phyloP scores from a whole-genome alignment of 345 rosid genomes.

The Psidium friedrichsthalianum region DNA sequence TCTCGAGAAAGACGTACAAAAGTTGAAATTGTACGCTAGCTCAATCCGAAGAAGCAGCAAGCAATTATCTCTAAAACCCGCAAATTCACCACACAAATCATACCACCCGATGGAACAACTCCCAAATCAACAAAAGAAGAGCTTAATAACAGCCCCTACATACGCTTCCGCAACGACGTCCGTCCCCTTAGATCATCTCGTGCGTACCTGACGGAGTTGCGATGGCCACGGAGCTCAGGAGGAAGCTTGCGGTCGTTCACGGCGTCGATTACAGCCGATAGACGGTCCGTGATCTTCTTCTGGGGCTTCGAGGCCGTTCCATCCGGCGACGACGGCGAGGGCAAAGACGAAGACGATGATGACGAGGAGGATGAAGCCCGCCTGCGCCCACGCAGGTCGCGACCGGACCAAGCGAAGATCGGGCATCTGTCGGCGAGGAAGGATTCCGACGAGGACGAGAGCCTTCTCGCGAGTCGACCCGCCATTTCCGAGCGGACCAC shows the following conservation, averaged over 20 bases:
- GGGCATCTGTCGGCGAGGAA: neutral
- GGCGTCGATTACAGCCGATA: slow-evolving; percentile 50
- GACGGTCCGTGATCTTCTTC: slow-evolving; percentile 46
- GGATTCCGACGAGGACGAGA: neutral
- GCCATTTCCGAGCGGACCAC: slow-evolving; percentile 12
- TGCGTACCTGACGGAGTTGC: slow-evolving; percentile 53
- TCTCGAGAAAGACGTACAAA: neutral
- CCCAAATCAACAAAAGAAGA: neutral
- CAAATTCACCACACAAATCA: neutral
- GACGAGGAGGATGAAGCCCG: too few relatives aligned
- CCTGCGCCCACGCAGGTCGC: too few relatives aligned
- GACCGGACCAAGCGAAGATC: neutral
- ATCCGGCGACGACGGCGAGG: slow-evolving; percentile 25
- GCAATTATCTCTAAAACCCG: neutral
- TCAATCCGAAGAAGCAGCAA: neutral
- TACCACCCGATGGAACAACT: neutral
- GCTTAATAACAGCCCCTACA: neutral
- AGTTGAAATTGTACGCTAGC: neutral
- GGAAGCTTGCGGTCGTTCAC: too few relatives aligned
- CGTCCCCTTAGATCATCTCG: neutral
- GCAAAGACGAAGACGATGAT: slow-evolving; percentile 26
- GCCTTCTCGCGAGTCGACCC: slow-evolving; percentile 16
- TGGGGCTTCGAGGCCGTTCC: slow-evolving; percentile 22
- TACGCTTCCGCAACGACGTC: neutral
- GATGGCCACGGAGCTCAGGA: slow-evolving; percentile 81